Percentiles rank a stretch among this genome's conserved stretches.
phyloP scores from a whole-genome alignment of 2,329 filamentous ascomycete species.

The Neonectria magnoliae region DNA sequence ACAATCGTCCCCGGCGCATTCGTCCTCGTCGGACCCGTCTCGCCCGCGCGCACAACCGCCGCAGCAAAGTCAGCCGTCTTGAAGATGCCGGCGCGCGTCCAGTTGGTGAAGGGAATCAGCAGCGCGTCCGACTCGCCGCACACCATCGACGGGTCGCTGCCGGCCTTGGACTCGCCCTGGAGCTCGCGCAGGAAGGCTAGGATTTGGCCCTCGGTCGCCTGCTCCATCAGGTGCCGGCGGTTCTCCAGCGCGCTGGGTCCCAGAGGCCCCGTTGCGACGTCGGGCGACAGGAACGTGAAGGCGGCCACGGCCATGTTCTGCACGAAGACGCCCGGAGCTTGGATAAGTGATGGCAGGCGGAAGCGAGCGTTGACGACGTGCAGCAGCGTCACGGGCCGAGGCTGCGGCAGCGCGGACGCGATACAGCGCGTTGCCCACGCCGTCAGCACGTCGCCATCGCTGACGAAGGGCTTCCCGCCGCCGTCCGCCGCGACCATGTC shows the following conservation, averaged over 20 bases:
- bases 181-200: not conserved
- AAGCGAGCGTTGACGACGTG: not conserved
- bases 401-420: not conserved
- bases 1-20: not conserved
- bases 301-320: not conserved
- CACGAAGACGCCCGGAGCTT: not conserved
- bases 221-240: not conserved
- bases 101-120: slow-evolving; percentile 6
- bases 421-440: slow-evolving; percentile 1
- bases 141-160: not conserved
- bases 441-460: slow-evolving; percentile 5
- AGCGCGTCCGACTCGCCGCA: not conserved
- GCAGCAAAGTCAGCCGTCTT: not conserved
- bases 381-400: not conserved
- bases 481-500: not conserved
- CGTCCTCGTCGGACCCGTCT: not conserved
- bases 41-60: not conserved
- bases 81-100: slow-evolving; percentile 10
- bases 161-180: not conserved
- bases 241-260: not conserved
- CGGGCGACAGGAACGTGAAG: not conserved
- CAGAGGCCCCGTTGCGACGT: not conserved
- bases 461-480: not conserved
- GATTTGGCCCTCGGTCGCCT: not conserved
- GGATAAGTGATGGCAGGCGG: not conserved